Percentiles rank a stretch among this genome's conserved stretches.
Conservation (phyloP, 352 stramenopile species). For the Phytophthora sansomeana region DNA sequence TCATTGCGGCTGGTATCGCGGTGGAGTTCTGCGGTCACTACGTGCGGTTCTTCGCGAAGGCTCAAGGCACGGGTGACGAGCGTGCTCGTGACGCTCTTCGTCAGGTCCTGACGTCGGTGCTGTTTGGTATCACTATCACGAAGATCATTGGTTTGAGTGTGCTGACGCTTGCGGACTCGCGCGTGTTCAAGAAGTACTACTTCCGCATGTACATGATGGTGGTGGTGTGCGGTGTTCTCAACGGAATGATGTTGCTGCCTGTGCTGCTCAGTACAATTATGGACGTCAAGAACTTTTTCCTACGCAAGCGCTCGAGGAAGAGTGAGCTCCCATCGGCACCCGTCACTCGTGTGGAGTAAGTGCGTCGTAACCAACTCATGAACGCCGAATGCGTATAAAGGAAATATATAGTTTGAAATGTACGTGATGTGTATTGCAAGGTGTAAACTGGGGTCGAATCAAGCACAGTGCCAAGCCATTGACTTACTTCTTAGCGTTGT, state of each 20-base stretch:
- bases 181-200: conserved; percentile 90
- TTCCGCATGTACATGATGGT: conserved; percentile 92
- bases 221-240: conserved; percentile 78
- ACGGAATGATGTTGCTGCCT: conserved; percentile 73
- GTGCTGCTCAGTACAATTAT: conserved; percentile 58
- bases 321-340: too few relatives aligned
- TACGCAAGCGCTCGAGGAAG: conserved; percentile 41
- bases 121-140: conserved; percentile 90
- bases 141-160: conserved; percentile 84
- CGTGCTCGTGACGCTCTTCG: conserved; percentile 57
- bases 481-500: too few relatives aligned
- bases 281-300: conserved; percentile 49
- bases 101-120: conserved; percentile 73
- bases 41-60: conserved; percentile 72
- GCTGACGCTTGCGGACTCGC: conserved; percentile 79
- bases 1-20: conserved; percentile 78
- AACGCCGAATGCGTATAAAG: conserved; percentile 19
- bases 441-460: too few relatives aligned
- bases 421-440: too few relatives aligned
- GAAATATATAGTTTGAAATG: not conserved
- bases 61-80: conserved; percentile 42
- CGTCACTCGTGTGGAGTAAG: too few relatives aligned
- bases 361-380: too few relatives aligned
- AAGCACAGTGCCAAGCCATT: too few relatives aligned
- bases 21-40: conserved; percentile 89